A percentile compares a stretch with the other conserved stretches of the same genome.
phyloP scores from a whole-genome alignment of 352 stramenopile genomes.

The Globisporangium heterothallicum region DNA sequence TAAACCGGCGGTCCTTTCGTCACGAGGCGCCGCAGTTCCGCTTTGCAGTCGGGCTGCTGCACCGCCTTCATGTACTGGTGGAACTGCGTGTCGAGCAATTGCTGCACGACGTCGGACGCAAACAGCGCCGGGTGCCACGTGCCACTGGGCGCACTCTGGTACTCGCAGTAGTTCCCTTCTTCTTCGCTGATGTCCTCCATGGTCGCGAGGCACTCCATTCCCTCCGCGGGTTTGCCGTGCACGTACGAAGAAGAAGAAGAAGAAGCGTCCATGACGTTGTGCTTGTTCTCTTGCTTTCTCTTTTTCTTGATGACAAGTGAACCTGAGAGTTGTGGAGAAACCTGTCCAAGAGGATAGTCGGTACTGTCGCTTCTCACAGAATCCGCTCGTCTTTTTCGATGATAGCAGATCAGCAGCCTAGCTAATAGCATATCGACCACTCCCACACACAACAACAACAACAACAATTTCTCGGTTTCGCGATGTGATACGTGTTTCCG shows the following conservation, averaged over 20 bases:
- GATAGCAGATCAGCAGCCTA: too few relatives aligned
- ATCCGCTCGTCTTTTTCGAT: too few relatives aligned
- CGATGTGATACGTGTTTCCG: constrained; percentile 1
- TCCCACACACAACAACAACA: constrained; percentile 10
- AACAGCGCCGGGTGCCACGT: constrained; percentile 84
- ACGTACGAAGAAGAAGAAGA: not conserved
- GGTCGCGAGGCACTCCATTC: constrained; percentile 90
- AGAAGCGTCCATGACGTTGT: constrained; percentile 10
- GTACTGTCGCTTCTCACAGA: not conserved
- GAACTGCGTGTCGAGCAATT: constrained; percentile 90
- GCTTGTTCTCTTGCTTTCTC: not conserved
- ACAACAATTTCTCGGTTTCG: not conserved
- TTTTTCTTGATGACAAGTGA: constrained; percentile 7
- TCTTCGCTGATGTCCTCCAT: constrained; percentile 95
- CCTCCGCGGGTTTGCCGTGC: constrained; percentile 79
- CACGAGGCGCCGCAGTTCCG: constrained; percentile 89
- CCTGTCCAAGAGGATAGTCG: not conserved
- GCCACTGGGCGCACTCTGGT: constrained; percentile 87
- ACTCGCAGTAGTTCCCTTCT: constrained; percentile 88
- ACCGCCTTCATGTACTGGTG: constrained; percentile 90
- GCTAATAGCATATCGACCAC: constrained; percentile 8
- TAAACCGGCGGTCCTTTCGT: constrained; percentile 89
- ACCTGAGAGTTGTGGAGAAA: not conserved
- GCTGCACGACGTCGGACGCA: constrained; percentile 64
- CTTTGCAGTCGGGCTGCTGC: constrained; percentile 92